Percentiles rank a stretch among this genome's conserved stretches.
Evolutionary conservation across 176 grass and related monocot species (phyloP).

Genomic region (Ampelocalamus luodianensis): DNA sequence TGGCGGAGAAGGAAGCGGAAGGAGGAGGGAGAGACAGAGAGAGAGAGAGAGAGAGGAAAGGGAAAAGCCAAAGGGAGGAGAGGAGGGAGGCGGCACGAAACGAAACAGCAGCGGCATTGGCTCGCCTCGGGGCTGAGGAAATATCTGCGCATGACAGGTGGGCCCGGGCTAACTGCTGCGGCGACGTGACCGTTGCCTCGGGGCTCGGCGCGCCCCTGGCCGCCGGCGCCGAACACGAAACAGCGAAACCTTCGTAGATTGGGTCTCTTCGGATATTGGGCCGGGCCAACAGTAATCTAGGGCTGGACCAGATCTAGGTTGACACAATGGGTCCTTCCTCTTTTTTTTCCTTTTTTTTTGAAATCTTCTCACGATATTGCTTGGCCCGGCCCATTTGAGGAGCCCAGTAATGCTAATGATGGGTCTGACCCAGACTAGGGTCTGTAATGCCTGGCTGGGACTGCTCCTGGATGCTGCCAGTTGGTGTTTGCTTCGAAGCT

Average conservation of each 20-base stretch:
- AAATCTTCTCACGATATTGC: no score
- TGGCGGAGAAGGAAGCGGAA: conserved; percentile 36
- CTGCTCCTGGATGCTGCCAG: no score
- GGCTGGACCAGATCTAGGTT: no score
- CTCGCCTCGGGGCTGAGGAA: background rate
- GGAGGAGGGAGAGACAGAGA: background rate
- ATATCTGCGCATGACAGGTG: conserved; percentile 15
- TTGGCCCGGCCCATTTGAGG: no score
- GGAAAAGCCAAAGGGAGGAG: background rate
- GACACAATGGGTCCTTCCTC: no score
- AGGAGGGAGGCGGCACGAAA: conserved; percentile 25
- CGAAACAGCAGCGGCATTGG: background rate
- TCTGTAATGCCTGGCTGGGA: no score
- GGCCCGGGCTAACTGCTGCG: background rate
- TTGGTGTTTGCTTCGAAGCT: no score
- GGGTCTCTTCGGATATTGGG: background rate
- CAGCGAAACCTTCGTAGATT: background rate
- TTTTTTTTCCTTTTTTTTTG: no score
- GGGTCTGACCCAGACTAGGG: background rate
- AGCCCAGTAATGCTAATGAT: background rate
- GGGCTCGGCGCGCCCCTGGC: background rate
- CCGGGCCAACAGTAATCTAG: no score
- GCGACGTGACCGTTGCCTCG: conserved; percentile 2
- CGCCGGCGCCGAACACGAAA: background rate
- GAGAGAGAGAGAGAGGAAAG: no score